These are phyloP conservation scores for Delonix regia DNA, from an alignment of 306 rosid species.

Conservation along the genomic window DNA sequence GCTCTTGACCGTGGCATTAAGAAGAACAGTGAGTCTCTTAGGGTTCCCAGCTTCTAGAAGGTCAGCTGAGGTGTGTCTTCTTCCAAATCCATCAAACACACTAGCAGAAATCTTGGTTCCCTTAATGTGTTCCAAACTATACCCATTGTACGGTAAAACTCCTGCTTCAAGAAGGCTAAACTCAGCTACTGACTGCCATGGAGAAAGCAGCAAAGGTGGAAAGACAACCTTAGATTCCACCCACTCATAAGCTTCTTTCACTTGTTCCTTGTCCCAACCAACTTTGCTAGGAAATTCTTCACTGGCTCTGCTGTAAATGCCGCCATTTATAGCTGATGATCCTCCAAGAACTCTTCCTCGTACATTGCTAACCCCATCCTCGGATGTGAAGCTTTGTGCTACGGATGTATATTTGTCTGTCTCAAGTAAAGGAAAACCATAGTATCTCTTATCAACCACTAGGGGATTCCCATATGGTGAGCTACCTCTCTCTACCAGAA, in stretches of 20 bases:
- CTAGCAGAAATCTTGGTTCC: slow-evolving; percentile 82
- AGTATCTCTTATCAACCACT: slow-evolving; percentile 55
- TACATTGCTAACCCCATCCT: slow-evolving; percentile 60
- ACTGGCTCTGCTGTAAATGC: slow-evolving; percentile 80
- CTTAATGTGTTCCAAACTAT: slow-evolving; percentile 61
- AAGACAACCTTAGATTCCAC: slow-evolving; percentile 71
- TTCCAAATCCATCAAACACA: slow-evolving; percentile 62
- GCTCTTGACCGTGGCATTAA: slow-evolving; percentile 72
- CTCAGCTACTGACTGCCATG: slow-evolving; percentile 70
- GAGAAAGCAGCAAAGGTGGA: slow-evolving; percentile 55
- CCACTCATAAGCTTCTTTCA: slow-evolving; percentile 65
- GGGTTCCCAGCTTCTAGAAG: slow-evolving; percentile 66
- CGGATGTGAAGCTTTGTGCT: slow-evolving; percentile 70
- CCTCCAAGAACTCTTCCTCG: slow-evolving; percentile 90
- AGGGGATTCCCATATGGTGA: slow-evolving; percentile 70
- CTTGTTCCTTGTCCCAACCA: slow-evolving; percentile 66
- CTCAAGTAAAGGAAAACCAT: slow-evolving; percentile 56
- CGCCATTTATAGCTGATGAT: slow-evolving; percentile 75
- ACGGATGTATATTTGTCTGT: slow-evolving; percentile 58
- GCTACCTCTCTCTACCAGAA: slow-evolving; percentile 71
- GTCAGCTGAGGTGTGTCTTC: slow-evolving; percentile 69
- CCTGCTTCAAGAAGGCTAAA: slow-evolving; percentile 82
- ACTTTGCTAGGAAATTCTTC: slow-evolving; percentile 52
- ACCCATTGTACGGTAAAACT: slow-evolving; percentile 73
- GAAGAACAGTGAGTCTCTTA: slow-evolving; percentile 53